Conservation (phyloP, 345 rosid genomes). For the Rhodomyrtus tomentosa region DNA sequence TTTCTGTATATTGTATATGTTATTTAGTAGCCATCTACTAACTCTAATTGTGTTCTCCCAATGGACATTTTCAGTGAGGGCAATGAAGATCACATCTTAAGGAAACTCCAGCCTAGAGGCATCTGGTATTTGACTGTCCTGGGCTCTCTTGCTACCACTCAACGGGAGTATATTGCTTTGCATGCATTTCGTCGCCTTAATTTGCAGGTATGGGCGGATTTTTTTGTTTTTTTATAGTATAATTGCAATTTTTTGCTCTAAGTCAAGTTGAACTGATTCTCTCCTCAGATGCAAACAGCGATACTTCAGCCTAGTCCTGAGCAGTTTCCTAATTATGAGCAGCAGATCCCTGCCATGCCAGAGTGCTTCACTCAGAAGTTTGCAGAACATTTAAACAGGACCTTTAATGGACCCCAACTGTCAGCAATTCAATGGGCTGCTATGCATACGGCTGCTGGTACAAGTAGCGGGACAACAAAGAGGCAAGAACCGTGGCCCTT, state of each 20-base stretch:
- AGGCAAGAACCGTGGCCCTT: constrained; percentile 99
- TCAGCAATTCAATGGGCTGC: constrained; percentile 99
- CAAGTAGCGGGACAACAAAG: constrained; percentile 69
- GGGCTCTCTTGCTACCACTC: constrained; percentile 98
- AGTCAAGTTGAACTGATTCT: neutral
- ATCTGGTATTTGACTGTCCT: constrained; percentile 89
- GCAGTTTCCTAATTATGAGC: constrained; percentile 88
- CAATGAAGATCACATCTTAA: constrained; percentile 75
- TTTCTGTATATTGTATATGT: neutral
- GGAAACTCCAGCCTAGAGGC: constrained; percentile 77
- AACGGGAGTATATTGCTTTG: constrained; percentile 95
- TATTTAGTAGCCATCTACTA: neutral
- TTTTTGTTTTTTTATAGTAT: neutral
- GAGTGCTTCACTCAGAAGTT: constrained; percentile 92
- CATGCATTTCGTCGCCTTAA: constrained; percentile 97
- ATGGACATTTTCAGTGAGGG: constrained; percentile 37
- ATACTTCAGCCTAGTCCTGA: constrained; percentile 88
- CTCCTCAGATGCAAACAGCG: constrained; percentile 82
- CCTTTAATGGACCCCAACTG: constrained; percentile 87
- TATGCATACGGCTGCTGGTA: constrained; percentile 98
- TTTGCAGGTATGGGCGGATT: constrained; percentile 48
- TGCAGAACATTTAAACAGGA: constrained; percentile 60
- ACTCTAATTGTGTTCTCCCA: neutral
- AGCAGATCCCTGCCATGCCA: constrained; percentile 83
- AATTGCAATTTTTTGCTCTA: neutral